These are phyloP conservation scores for Phialophora expanda DNA, from an alignment of 2,329 filamentous ascomycete species.

Conservation along the genomic window DNA sequence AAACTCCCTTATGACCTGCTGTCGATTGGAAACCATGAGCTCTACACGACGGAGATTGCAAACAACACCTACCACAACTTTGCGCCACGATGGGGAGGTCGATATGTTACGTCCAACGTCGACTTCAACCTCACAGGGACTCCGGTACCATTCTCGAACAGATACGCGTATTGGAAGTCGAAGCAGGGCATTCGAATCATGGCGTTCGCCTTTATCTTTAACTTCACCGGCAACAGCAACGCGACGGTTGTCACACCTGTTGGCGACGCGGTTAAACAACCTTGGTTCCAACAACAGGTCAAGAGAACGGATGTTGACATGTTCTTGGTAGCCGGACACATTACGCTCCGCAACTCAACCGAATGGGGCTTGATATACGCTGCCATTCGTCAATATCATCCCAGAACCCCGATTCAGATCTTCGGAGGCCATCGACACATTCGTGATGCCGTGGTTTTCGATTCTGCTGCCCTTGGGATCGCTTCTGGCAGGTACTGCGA, in stretches of 20 bases:
- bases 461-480: slow-evolving; percentile 65
- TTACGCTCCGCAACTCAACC: slow-evolving; percentile 59
- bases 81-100: slow-evolving; percentile 61
- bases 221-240: slow-evolving; percentile 64
- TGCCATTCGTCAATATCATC: slow-evolving; percentile 63
- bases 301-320: slow-evolving; percentile 63
- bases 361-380: slow-evolving; percentile 59
- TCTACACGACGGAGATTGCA: slow-evolving; percentile 66
- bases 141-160: slow-evolving; percentile 40
- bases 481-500: slow-evolving; percentile 71
- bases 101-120: slow-evolving; percentile 61
- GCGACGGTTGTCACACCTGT: slow-evolving; percentile 65
- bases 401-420: slow-evolving; percentile 65
- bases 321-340: slow-evolving; percentile 69
- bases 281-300: slow-evolving; percentile 66
- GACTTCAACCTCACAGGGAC: slow-evolving; percentile 54
- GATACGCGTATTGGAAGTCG: slow-evolving; percentile 59
- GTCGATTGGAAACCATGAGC: slow-evolving; percentile 67
- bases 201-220: slow-evolving; percentile 58
- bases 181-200: slow-evolving; percentile 57
- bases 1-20: slow-evolving; percentile 61
- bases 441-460: slow-evolving; percentile 68
- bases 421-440: slow-evolving; percentile 70
- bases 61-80: slow-evolving; percentile 67
- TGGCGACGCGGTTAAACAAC: slow-evolving; percentile 57